Evolutionary conservation across 2,329 filamentous ascomycete species (phyloP).

Genomic region (Aspergillaceae sp.): DNA sequence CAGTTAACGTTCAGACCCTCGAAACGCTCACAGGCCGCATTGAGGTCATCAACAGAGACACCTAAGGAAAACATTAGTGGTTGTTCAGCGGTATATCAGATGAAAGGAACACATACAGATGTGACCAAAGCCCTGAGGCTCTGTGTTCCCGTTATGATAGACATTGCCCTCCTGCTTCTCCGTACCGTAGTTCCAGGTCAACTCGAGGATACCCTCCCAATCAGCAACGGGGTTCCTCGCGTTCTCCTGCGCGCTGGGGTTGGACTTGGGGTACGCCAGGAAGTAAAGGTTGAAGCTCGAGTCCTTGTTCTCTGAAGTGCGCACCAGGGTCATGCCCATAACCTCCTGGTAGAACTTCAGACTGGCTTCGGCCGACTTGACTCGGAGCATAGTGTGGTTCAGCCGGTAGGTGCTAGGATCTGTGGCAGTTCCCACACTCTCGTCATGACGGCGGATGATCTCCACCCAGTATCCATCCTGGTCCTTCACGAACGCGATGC

Average conservation of each 20-base stretch:
- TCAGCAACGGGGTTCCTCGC: slow-evolving; percentile 52
- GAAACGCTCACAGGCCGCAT: slow-evolving; percentile 77
- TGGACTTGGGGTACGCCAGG: slow-evolving; percentile 62
- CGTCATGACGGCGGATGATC: slow-evolving; percentile 58
- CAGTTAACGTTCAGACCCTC: slow-evolving; percentile 74
- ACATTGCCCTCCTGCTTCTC: slow-evolving; percentile 74
- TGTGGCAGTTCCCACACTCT: slow-evolving; percentile 60
- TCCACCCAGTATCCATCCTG: slow-evolving; percentile 71
- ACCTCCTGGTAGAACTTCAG: slow-evolving; percentile 76
- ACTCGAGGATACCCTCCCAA: slow-evolving; percentile 76
- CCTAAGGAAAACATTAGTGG: slow-evolving; percentile 36
- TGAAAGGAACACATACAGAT: slow-evolving; percentile 55
- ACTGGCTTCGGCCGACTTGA: slow-evolving; percentile 70
- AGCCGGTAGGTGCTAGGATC: slow-evolving; percentile 66
- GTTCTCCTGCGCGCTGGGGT: slow-evolving; percentile 43
- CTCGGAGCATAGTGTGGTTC: slow-evolving; percentile 69
- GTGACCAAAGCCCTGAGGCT: slow-evolving; percentile 91
- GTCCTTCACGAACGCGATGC: slow-evolving; percentile 85
- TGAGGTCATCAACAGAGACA: slow-evolving; percentile 77
- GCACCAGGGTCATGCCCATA: slow-evolving; percentile 77
- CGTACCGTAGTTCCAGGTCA: slow-evolving; percentile 71
- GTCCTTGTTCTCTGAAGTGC: slow-evolving; percentile 60
- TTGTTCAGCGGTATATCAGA: background rate
- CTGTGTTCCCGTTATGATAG: slow-evolving; percentile 86
- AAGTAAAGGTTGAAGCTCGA: slow-evolving; percentile 88